A percentile compares a stretch with the other conserved stretches of the same genome.
Conservation (phyloP, 371 early-diverging fungal genomes). For the Saksenaea vasiformis region DNA sequence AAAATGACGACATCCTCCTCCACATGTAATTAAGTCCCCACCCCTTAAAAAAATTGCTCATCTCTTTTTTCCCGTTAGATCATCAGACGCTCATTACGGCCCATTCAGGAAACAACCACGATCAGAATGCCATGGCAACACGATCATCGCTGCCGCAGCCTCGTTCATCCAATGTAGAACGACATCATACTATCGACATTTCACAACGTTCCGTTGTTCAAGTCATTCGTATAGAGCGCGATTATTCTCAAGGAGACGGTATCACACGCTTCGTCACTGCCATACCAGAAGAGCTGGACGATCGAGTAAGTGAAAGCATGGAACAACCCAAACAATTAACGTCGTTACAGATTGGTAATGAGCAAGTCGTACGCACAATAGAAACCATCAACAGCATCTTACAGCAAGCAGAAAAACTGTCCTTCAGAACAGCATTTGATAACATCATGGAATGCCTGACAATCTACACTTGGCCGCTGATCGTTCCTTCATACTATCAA, state of each 20-base stretch:
- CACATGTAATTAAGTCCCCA: neutral
- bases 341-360: conserved; percentile 28
- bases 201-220: neutral
- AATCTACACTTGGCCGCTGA: conserved; percentile 48
- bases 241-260: conserved; percentile 51
- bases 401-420: conserved; percentile 45
- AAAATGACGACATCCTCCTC: conserved; percentile 8
- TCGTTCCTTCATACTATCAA: conserved; percentile 50
- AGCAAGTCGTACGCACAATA: conserved; percentile 40
- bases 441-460: conserved; percentile 50
- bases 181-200: conserved; percentile 7
- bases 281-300: conserved; percentile 39
- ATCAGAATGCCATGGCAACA: conserved; percentile 22
- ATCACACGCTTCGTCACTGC: conserved; percentile 45
- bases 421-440: conserved; percentile 38
- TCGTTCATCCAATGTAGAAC: conserved; percentile 1
- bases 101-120: conserved; percentile 4
- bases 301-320: conserved; percentile 31
- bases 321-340: neutral
- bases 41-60: neutral
- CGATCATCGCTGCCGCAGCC: conserved; percentile 16
- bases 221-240: conserved; percentile 45
- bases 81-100: conserved; percentile 1
- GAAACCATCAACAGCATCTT: conserved; percentile 40
- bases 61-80: neutral